Base-by-base conservation (phyloP, 495 filamentous ascomycete species). In the Penicillium steckii region DNA sequence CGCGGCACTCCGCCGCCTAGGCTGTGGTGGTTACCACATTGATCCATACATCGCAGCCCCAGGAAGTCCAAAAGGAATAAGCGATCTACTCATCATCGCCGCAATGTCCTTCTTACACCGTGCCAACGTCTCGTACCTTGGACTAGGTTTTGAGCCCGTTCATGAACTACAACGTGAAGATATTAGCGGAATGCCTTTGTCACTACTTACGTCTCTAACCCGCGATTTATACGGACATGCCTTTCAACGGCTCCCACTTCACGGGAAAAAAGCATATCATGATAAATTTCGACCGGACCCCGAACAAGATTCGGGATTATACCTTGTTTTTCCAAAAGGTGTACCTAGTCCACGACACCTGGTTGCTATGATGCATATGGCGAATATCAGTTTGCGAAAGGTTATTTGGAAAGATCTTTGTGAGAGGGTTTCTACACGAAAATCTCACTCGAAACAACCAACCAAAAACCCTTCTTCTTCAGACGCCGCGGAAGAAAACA, bases 211-310 rank as follows among this genome's bases (percentile, higher is more conserved):
- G 12, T 54, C 45, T 10, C 42, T 74, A 1, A 66, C 70, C 3
- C 46, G 68, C 2, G 56, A 56, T 7, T 9, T 72, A 25, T 69
- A 75, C 43, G 47, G 47, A 0, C 60, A 56, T 26, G 59, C 68
- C 0, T 72, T 71, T 26, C 59, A 45, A 7, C 58, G 67, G 3
- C 52, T 75, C 2, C 70, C 68, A 0, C 57, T 77, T 2, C 54
- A 51, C 1, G 74, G 74, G 0, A 77, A 77, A 62, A 74, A 70
- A 54, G 71, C 66, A 0, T 74, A 74, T 37, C 61, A 73, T 51
- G 72, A 75, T 43, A 75, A 75, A 44, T 74, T 71, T 26, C 60
- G 60, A 1, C 71, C 74, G 0, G 71, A 76, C 49, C 32, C 53
- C 5, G 35, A 21, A 1, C 64, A 68, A 37, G 69, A 71, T n/a